Evolutionary conservation across 1,284 basidiomycete genomes (phyloP), one percentile per base, ranked within the genome.

Genomic region (Xerocomus cyaneibrunnescens): DNA sequence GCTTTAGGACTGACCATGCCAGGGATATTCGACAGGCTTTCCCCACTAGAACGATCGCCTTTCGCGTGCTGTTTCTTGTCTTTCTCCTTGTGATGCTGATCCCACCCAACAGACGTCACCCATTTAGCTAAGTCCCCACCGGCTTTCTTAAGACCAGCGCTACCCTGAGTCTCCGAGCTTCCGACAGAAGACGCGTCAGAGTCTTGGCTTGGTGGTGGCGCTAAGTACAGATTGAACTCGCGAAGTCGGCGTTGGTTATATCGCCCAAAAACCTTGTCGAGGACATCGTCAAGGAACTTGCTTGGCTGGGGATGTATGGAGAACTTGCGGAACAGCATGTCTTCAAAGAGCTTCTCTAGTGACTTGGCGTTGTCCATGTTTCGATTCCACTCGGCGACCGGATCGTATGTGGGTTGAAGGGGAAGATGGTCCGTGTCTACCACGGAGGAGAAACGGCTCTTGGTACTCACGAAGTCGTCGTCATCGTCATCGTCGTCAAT

Each of bases 151-250:
- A 65, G 55, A 35, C 44, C 21, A n/a, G 48, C 39, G 17, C 57
- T 59, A 47, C 60, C 52, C 36, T 60, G 43, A 31, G 59, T 25
- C 32, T 63, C 55, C 57, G 58, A 55, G 22, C 66, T 70, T 19
- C 50, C 64, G 9, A 60, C 19, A 9, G 65, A 70, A 21, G 62
- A 55, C 21, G 36, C 41, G 44, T 71, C 69, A 3, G 57, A 57
- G 19, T 65, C 64, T n/a, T 56, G 57, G 30, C 28, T 45, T 8
- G 59, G 36, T 27, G 71, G 69, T 27, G 83, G 80, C 13, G 83
- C 82, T 14, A 87, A 65, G 51, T 80, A 79, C 27, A 87, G 65
- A 55, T 81, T 75, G 57, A 78, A 76, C 30, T 72, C 78, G 48
- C 66, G 66, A 37, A 72, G 57, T 56, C 74, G 73, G 38, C 65